Evolutionary conservation across 305 asterid species (phyloP), one percentile per base, ranked within the genome.

Genomic region (Plantago lanceolata): DNA sequence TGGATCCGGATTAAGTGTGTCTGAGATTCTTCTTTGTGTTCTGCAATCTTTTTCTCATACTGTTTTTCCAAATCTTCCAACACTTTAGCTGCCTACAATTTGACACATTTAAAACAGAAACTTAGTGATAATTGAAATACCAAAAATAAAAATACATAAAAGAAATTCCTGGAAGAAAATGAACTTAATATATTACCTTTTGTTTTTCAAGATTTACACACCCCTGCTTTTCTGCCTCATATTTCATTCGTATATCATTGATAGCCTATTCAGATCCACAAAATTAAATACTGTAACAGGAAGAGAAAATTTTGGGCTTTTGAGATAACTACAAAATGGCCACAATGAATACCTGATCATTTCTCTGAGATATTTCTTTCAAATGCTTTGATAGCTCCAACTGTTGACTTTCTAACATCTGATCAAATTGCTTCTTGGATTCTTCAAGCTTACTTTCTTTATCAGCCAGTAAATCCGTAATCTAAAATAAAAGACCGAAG

Each of bases 311-410:
- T 58, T 59, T 58, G 57, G 52, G 37, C 55, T 59, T 61, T 12
- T 54, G 58, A 68, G 56, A 61, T 63, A 67, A 48, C 8, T 61
- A 26, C 15, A 51, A 74, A 61, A 61, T 50, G 59, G 65, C 55
- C 35, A 65, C 57, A 67, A 55, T 44, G 47, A 55, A 62, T 57
- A 89, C 99, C 97, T 86, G 93, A 74, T 93, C 97, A 79, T 90
- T 90, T 73, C 81, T 86, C 78, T 80, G 96, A 68, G 99, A 94
- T 72, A 94, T 86, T 78, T 94, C 99, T 77, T 90, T 94, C 81
- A 90, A 76, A 78, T 90, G 90, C 78, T 83, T 87, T 20, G 97
- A 94, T 69, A 94, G 79, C 76, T 94, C 99, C 48, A 82, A 69
- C 20, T 93, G 95, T 75, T 87, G 90, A 81, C 81, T 86, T 76